phyloP scores from a whole-genome alignment of 306 rosid species.

The Quercus berberidifolia region DNA sequence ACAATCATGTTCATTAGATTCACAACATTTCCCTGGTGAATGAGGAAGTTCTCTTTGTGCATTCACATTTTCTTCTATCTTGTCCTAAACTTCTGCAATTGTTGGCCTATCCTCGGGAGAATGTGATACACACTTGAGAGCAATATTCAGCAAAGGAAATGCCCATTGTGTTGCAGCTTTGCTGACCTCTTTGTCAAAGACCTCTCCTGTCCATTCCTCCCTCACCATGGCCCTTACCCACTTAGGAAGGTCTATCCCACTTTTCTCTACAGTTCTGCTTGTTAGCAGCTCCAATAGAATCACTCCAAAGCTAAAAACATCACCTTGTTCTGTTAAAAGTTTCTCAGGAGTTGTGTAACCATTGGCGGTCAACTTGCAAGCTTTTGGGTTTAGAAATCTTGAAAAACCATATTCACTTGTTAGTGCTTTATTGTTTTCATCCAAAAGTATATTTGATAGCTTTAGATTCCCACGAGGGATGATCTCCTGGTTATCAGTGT shows the following conservation, averaged over 20 bases:
- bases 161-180: slow-evolving; percentile 42
- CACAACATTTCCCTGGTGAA: slow-evolving; percentile 19
- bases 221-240: slow-evolving; percentile 76
- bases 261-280: slow-evolving; percentile 52
- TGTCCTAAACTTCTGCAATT: slow-evolving; percentile 41
- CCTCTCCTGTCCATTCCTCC: slow-evolving; percentile 90
- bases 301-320: slow-evolving; percentile 71
- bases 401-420: slow-evolving; percentile 71
- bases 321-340: slow-evolving; percentile 48
- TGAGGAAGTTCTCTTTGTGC: slow-evolving; percentile 24
- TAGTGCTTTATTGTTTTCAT: slow-evolving; percentile 45
- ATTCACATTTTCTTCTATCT: slow-evolving; percentile 45
- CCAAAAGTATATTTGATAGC: slow-evolving; percentile 71
- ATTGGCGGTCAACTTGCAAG: slow-evolving; percentile 25
- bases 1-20: slow-evolving; percentile 24
- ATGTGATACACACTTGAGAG: slow-evolving; percentile 53
- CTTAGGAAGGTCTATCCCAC: slow-evolving; percentile 61
- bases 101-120: slow-evolving; percentile 52
- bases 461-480: slow-evolving; percentile 76
- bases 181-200: slow-evolving; percentile 59
- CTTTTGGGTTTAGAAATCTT: slow-evolving; percentile 45
- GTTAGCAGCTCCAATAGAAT: slow-evolving; percentile 59
- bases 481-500: slow-evolving; percentile 20
- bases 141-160: slow-evolving; percentile 38
- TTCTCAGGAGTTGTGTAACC: slow-evolving; percentile 70